Base-by-base conservation (phyloP, 2,329 filamentous ascomycete species). In the Dactylellina parvicollis region DNA sequence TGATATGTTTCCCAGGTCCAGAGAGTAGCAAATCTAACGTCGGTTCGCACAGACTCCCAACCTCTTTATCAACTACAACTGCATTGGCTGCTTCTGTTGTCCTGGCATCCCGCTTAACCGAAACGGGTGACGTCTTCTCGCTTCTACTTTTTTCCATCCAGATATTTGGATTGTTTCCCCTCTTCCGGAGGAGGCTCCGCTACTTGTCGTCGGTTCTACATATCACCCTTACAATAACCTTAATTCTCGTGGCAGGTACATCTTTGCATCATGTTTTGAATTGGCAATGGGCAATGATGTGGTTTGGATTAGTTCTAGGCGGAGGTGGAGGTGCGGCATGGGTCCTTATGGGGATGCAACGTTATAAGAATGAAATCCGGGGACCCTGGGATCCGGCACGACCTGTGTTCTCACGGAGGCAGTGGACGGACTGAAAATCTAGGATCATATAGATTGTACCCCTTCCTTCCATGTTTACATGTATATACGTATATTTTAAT, bases 291-390 rank as follows among this genome's bases (percentile, higher is more conserved):
- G 85, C 85, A 26, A 80, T 94, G 22, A 83, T 91, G 1, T 95
- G 95, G 75, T 83, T 96, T 4, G 92, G 92, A 3, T 78, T 94
- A 8, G 83, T 92, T 20, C 87, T 89, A 3, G 80, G 96, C 60
- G 89, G 88, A 1, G 96, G 97, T 88, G 95, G 94, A 1, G 90
- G 92, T 10, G 97, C 93, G 80, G 96, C 92, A 79, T 98, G 93
- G 94, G 98, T 95, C 93, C 82, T 99, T 75, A 98, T 99, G 79
- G 91, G 92, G 7, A 81, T 99, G 80, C 95, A 99, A 82, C 94
- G 96, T 82, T 99, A 98, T 82, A 99, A 99, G 84, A 98, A 98
- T 80, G 95, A 98, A 82, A 97, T 99, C 76, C 92, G 93, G 79
- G 95, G 95, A 44, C 95, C 95, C 0, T 99, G 95, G 95, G 95